Evolutionary conservation across 1,139 yeast genomes (phyloP).

Genomic region (Arxiozyma telluris): DNA sequence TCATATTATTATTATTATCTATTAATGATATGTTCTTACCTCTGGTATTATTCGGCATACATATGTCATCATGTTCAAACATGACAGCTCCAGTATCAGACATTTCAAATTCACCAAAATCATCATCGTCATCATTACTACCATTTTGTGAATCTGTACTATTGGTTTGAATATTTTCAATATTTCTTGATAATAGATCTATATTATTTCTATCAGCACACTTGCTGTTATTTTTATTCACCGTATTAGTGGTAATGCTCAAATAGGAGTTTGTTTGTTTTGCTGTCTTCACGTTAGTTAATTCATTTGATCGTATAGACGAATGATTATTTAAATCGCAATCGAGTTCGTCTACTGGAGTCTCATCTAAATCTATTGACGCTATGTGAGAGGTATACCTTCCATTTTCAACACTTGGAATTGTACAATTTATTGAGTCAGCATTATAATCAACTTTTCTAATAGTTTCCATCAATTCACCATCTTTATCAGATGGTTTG

Average conservation of each 20-base stretch:
- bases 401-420: background rate
- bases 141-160: background rate
- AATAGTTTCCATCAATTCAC: background rate
- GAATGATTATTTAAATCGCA: background rate
- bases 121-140: constrained; percentile 8
- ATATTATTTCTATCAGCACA: no score
- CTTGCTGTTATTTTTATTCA: background rate
- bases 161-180: background rate
- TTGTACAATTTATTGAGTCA: background rate
- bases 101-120: constrained; percentile 12
- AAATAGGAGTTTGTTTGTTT: background rate
- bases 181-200: background rate
- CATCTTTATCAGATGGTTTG: background rate
- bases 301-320: background rate
- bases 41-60: background rate
- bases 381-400: background rate
- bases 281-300: background rate
- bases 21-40: background rate
- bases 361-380: background rate
- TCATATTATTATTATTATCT: background rate
- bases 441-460: background rate
- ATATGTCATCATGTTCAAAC: background rate
- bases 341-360: background rate
- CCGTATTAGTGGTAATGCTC: background rate
- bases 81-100: constrained; percentile 6